Conservation (phyloP, 345 rosid genomes). For the Pistacia vera region DNA sequence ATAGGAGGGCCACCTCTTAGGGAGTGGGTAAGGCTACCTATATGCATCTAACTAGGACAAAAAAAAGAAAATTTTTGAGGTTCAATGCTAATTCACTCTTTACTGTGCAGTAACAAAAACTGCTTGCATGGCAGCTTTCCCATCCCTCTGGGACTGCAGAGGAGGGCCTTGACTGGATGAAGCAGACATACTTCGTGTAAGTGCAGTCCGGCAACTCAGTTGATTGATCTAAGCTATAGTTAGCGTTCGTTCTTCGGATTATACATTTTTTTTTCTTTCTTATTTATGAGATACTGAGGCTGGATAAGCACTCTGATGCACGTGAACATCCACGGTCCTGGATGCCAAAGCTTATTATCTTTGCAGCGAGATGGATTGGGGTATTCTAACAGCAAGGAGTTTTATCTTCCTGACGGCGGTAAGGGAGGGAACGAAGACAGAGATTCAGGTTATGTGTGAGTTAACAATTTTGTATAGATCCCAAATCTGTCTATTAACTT, state of each 20-base stretch:
- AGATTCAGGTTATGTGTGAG: neutral
- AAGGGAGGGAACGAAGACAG: neutral
- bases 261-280: too few species aligned
- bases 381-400: neutral
- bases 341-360: neutral
- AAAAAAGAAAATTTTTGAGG: neutral
- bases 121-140: slow-evolving; percentile 85
- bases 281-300: neutral
- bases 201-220: slow-evolving; percentile 27
- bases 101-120: slow-evolving; percentile 69
- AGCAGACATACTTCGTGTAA: slow-evolving; percentile 50
- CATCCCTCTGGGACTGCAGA: slow-evolving; percentile 66
- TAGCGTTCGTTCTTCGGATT: neutral
- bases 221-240: neutral
- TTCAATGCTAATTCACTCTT: slow-evolving; percentile 16
- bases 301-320: neutral
- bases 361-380: neutral
- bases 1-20: slow-evolving; percentile 75
- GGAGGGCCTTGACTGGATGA: slow-evolving; percentile 95
- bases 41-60: neutral
- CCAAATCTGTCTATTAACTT: neutral
- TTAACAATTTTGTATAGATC: neutral
- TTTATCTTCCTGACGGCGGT: neutral
- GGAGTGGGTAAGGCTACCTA: slow-evolving; percentile 70
- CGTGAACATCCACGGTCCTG: neutral